Base-by-base conservation (phyloP, 371 early-diverging fungal species). In the Rhizopus delemar region DNA sequence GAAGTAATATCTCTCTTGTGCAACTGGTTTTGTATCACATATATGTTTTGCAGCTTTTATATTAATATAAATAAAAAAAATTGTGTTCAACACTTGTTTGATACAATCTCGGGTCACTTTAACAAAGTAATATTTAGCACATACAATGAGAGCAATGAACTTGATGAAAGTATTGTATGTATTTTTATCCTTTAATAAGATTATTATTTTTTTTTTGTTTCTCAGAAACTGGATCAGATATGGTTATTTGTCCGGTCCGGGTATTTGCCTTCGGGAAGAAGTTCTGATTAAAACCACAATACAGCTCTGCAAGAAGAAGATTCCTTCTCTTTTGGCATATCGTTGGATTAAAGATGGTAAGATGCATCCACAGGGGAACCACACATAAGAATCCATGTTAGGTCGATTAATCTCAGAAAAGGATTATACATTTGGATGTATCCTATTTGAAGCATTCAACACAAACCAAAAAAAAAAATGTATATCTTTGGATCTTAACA, bases 281-380 rank as follows among this genome's bases (percentile, higher is more conserved):
- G 46, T 16, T 13, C 46, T 22, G n/a, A 45, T 11, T 45, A 45
- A n/a, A 45, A 9, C 12, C 39, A 39, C 39, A 39, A 12, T 39
- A 45, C 46, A 45, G 16, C 0, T 45, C 22, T 45, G 46, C 46
- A 13, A n/a, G 6, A 2, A 45, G 46, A 12, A n/a, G 46, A 45
- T 45, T 56, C 62, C 52, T 51, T 62, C 62, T 62, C 62, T 62
- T 62, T 62, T 62, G 62, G 62, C 62, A 62, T 62, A 62, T 29
- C 56, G 62, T 56, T 61, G 61, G 53, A 61, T 53, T 62, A 43
- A 62, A 62, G 56, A 62, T 62, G 62, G 62, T 62, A 51, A 22
- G 16, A 16, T 36, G 31, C 41, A 12, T n/a, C 12, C 35, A 4
- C 9, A 34, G 8, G 7, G 3, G 15, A 34, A 46, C 48, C 4